Evolutionary conservation across 805 yeast species (phyloP).

Genomic region (Cyberlindnera xylosilytica): DNA sequence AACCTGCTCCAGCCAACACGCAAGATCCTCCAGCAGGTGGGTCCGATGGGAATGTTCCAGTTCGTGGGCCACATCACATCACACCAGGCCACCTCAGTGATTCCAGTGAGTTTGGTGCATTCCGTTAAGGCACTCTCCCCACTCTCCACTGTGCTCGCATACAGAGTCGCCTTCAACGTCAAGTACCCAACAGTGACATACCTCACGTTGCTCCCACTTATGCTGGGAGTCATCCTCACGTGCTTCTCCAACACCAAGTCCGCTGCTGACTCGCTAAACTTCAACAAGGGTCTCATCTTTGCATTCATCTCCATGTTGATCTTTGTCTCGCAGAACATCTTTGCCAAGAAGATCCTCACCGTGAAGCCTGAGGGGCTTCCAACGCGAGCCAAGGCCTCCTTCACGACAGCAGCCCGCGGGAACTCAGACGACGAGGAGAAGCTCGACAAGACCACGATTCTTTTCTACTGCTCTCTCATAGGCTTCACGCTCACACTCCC

Average conservation of each 20-base stretch:
- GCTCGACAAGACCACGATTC: conserved; percentile 66
- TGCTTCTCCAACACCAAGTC: conserved; percentile 46
- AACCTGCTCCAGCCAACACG: conserved; percentile 53
- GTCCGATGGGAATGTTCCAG: conserved; percentile 95
- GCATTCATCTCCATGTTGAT: conserved; percentile 47
- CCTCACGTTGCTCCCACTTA: conserved; percentile 72
- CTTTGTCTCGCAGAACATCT: conserved; percentile 75
- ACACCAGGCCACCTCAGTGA: conserved; percentile 86
- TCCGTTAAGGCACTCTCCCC: conserved; percentile 93
- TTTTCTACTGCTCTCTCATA: conserved; percentile 66
- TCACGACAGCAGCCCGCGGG: conserved; percentile 18
- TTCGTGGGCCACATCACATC: conserved; percentile 88
- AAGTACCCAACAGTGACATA: conserved; percentile 67
- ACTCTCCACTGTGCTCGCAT: conserved; percentile 78
- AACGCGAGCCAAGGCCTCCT: conserved; percentile 4
- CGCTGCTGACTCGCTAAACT: conserved; percentile 8
- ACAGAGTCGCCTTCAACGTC: conserved; percentile 56
- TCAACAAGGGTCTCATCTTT: conserved; percentile 33
- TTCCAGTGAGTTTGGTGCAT: conserved; percentile 94
- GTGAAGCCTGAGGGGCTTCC: conserved; percentile 35
- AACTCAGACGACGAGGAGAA: conserved; percentile 34
- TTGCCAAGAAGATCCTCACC: conserved; percentile 72
- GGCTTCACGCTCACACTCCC: conserved; percentile 70
- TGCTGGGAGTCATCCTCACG: conserved; percentile 81
- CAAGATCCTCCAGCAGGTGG: conserved; percentile 57